Evolutionary conservation across 1,284 basidiomycete species (phyloP).

Genomic region (Caloboletus firmus): DNA sequence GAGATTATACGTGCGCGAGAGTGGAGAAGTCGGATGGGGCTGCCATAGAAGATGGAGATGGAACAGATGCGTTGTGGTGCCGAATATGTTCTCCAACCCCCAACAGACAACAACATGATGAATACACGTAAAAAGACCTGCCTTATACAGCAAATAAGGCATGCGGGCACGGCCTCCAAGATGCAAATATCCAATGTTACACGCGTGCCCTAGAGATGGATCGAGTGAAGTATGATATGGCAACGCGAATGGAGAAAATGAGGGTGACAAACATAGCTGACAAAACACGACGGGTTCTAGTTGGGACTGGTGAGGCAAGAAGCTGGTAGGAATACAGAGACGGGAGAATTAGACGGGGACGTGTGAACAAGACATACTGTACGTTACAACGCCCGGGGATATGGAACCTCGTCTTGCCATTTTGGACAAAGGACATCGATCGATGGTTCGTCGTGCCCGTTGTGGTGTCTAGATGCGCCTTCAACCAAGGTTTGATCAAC

Average conservation of each 20-base stretch:
- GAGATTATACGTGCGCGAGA: too few relatives aligned
- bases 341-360: neutral
- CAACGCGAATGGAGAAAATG: neutral
- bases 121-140: constrained; percentile 12
- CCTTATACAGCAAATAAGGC: neutral
- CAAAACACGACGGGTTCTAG: neutral
- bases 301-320: neutral
- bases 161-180: neutral
- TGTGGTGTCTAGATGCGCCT: constrained; percentile 3
- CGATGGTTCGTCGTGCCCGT: constrained; percentile 9
- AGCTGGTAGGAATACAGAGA: neutral
- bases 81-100: neutral
- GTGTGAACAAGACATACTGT: neutral
- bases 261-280: neutral
- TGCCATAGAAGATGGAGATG: neutral
- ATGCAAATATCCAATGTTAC: neutral
- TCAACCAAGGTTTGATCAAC: constrained; percentile 23
- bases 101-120: neutral
- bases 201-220: neutral
- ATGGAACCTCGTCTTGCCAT: constrained; percentile 9
- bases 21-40: neutral
- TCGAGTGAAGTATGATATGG: neutral
- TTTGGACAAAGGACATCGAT: constrained; percentile 3
- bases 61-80: constrained; percentile 15
- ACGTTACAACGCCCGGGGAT: neutral